Evolutionary conservation across 257 asterid genomes (phyloP).

Genomic region (Solanum pinnatisectum): DNA sequence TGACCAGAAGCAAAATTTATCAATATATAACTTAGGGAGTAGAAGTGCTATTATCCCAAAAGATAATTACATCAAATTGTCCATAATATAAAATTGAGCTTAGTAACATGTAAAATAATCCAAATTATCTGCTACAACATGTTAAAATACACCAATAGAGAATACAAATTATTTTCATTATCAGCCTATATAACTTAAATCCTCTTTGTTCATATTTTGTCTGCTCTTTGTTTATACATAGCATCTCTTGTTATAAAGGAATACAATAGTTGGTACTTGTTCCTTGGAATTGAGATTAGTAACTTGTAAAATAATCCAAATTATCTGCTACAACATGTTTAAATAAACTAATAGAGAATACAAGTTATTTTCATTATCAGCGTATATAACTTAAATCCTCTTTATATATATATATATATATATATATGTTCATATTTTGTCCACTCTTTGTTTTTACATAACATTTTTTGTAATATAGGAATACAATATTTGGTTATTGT

Average conservation of each 20-base stretch:
- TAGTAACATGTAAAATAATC: not conserved
- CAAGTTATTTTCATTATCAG: not conserved
- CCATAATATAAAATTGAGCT: not conserved
- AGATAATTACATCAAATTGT: not conserved
- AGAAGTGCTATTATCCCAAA: not conserved
- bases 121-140: not conserved
- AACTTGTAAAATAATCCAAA: not conserved
- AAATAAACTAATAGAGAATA: not conserved
- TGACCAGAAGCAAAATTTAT: not conserved
- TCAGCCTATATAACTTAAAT: not conserved
- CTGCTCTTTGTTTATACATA: not conserved
- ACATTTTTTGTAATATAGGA: conserved; percentile 3
- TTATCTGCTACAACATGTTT: not conserved
- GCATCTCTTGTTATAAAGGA: not conserved
- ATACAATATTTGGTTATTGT: conserved; percentile 20
- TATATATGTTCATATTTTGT: not conserved
- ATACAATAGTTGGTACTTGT: not conserved
- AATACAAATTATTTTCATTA: rapidly evolving
- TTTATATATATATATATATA: too few relatives aligned
- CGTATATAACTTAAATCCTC: not conserved
- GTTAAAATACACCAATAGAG: not conserved
- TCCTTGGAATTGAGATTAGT: not conserved
- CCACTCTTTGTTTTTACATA: not conserved
- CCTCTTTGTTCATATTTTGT: rapidly evolving
- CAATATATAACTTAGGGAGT: not conserved